Conservation (phyloP, 2,329 filamentous ascomycete genomes). For the Sporothrix pseudoabietina region DNA sequence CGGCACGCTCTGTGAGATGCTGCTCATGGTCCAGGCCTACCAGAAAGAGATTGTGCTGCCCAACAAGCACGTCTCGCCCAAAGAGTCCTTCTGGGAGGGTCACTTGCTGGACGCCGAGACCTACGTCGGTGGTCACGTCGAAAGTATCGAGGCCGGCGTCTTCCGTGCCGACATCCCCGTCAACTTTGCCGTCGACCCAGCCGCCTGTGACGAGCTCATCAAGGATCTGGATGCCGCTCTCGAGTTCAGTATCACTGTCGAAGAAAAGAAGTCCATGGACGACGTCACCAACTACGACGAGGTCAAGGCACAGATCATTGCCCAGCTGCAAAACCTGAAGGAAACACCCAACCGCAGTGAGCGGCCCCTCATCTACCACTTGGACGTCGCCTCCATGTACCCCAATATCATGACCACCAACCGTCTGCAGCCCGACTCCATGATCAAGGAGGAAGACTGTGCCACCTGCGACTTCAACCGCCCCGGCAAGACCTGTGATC, state of each 20-base stretch:
- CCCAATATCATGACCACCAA: conserved; percentile 99
- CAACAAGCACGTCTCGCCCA: conserved; percentile 90
- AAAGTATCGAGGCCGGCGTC: conserved; percentile 97
- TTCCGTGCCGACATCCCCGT: conserved; percentile 95
- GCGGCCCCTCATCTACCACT: conserved; percentile 89
- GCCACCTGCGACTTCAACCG: conserved; percentile 98
- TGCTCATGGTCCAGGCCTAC: conserved; percentile 98
- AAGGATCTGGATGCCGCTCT: conserved; percentile 84
- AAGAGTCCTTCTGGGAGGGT: conserved; percentile 94
- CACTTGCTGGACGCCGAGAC: conserved; percentile 96
- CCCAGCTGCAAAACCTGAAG: conserved; percentile 71
- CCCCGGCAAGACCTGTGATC: conserved; percentile 94
- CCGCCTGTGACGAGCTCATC: conserved; percentile 86
- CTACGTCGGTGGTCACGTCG: conserved; percentile 96
- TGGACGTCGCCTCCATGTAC: conserved; percentile 99
- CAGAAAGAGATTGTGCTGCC: conserved; percentile 87
- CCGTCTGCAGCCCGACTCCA: conserved; percentile 94
- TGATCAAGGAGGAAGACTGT: conserved; percentile 95
- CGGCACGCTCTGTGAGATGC: conserved; percentile 98
- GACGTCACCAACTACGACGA: conserved; percentile 82
- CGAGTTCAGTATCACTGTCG: conserved; percentile 81
- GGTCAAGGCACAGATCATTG: conserved; percentile 78
- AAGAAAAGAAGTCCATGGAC: conserved; percentile 79
- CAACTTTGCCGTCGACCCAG: conserved; percentile 87
- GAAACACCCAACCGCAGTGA: conserved; percentile 82